phyloP scores from a whole-genome alignment of 352 stramenopile genomes.

The Phytopythium helicoides region DNA sequence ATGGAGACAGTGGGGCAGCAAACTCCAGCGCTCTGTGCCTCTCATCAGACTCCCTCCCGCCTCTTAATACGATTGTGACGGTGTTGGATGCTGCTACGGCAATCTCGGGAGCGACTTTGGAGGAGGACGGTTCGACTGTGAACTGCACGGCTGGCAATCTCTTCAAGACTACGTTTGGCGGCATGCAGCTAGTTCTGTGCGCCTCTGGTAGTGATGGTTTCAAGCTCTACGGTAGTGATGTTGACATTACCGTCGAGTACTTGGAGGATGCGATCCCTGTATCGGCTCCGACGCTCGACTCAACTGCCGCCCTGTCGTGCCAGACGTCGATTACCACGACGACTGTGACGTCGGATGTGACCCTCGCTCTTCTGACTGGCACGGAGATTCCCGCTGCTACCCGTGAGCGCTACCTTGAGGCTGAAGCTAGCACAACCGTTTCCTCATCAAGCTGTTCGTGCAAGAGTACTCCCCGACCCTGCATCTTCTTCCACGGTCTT shows the following conservation, averaged over 20 bases:
- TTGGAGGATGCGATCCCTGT: slow-evolving; percentile 18
- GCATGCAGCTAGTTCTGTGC: too few relatives aligned
- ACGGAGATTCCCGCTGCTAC: background rate
- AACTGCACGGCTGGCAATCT: slow-evolving; percentile 28
- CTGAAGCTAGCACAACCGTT: slow-evolving; percentile 4
- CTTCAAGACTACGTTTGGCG: slow-evolving; percentile 27
- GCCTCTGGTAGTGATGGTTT: too few relatives aligned
- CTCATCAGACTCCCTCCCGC: slow-evolving; percentile 13
- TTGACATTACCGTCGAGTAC: slow-evolving; percentile 25
- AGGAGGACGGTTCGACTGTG: slow-evolving; percentile 12
- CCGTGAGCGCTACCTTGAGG: too few relatives aligned
- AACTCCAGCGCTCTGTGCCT: slow-evolving; percentile 20
- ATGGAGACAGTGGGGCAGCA: slow-evolving; percentile 5
- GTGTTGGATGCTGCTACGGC: slow-evolving; percentile 18
- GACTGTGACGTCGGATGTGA: slow-evolving; percentile 12
- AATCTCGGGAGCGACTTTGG: slow-evolving; percentile 9
- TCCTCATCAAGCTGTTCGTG: slow-evolving; percentile 21
- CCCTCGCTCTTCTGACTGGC: slow-evolving; percentile 26
- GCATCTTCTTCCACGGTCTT: slow-evolving; percentile 46
- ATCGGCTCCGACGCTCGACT: slow-evolving; percentile 11
- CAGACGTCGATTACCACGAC: slow-evolving; percentile 14
- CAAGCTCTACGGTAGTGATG: too few relatives aligned
- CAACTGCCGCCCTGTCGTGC: slow-evolving; percentile 8
- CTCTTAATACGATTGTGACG: slow-evolving; percentile 22
- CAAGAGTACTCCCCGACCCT: slow-evolving; percentile 26